phyloP scores from a whole-genome alignment of 805 yeast genomes.

The Candida ponderosae region DNA sequence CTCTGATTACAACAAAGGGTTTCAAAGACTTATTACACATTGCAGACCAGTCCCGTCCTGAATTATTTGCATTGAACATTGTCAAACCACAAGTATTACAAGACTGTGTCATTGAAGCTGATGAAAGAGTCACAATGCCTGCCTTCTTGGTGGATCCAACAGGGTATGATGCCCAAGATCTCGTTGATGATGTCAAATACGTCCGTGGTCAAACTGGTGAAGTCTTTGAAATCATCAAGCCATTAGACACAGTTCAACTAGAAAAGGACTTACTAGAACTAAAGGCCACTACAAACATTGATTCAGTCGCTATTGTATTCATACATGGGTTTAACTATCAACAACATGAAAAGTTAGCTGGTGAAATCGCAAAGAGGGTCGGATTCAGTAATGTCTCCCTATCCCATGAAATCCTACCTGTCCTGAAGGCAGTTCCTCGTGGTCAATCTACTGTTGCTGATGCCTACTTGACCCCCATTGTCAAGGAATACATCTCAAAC shows the following conservation, averaged over 20 bases:
- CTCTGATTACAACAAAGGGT: constrained; percentile 41
- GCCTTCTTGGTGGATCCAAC: constrained; percentile 61
- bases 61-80: constrained; percentile 41
- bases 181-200: constrained; percentile 26
- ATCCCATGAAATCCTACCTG: constrained; percentile 29
- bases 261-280: constrained; percentile 14
- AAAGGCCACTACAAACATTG: constrained; percentile 17
- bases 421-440: constrained; percentile 30
- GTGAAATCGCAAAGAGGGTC: constrained; percentile 24
- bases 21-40: constrained; percentile 42
- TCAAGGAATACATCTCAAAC: constrained; percentile 29
- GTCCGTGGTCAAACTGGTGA: constrained; percentile 33
- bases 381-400: constrained; percentile 25
- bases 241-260: constrained; percentile 20
- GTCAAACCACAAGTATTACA: constrained; percentile 39
- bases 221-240: constrained; percentile 28
- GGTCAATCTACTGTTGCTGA: constrained; percentile 34
- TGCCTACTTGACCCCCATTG: constrained; percentile 37
- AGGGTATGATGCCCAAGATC: constrained; percentile 20
- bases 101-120: constrained; percentile 35
- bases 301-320: constrained; percentile 26
- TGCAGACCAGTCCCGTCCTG: constrained; percentile 47
- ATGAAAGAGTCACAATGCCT: constrained; percentile 53
- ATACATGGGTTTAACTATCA: constrained; percentile 30
- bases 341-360: constrained; percentile 27